Conservation (phyloP, 2,329 filamentous ascomycete species). For the Fusarium agapanthi region DNA sequence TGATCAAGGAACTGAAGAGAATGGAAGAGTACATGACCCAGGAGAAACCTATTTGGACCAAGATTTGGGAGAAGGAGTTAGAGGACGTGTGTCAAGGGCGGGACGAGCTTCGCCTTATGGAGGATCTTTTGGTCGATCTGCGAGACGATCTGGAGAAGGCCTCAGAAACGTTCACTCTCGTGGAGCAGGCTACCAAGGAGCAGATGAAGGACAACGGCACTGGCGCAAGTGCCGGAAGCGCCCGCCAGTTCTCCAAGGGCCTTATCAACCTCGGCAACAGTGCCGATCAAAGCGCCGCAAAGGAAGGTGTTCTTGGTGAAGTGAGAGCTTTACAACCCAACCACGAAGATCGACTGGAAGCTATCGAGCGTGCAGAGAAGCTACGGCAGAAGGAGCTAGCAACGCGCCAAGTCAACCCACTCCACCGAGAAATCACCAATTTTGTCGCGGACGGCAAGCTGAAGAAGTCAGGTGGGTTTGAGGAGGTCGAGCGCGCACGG, state of each 20-base stretch:
- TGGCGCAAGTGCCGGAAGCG: slow-evolving; percentile 58
- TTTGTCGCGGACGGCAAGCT: slow-evolving; percentile 92
- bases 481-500: slow-evolving; percentile 88
- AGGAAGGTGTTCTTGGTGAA: slow-evolving; percentile 91
- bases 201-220: slow-evolving; percentile 82
- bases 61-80: slow-evolving; percentile 98
- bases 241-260: slow-evolving; percentile 65
- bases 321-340: slow-evolving; percentile 94
- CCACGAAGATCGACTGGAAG: slow-evolving; percentile 90
- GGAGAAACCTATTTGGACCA: slow-evolving; percentile 97
- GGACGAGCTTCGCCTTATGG: slow-evolving; percentile 94
- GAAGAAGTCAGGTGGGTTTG: slow-evolving; percentile 95
- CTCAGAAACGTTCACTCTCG: slow-evolving; percentile 89
- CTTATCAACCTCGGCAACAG: slow-evolving; percentile 62
- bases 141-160: slow-evolving; percentile 96
- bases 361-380: slow-evolving; percentile 96
- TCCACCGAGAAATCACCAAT: slow-evolving; percentile 83
- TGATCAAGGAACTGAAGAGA: slow-evolving; percentile 88
- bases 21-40: slow-evolving; percentile 91
- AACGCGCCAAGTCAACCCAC: slow-evolving; percentile 74
- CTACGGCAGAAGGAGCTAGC: slow-evolving; percentile 88
- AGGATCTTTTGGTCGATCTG: slow-evolving; percentile 91
- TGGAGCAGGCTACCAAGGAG: slow-evolving; percentile 98
- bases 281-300: slow-evolving; percentile 79
- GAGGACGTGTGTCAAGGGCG: slow-evolving; percentile 96